phyloP scores from a whole-genome alignment of 257 asterid genomes.

The Rehmannia glutinosa region DNA sequence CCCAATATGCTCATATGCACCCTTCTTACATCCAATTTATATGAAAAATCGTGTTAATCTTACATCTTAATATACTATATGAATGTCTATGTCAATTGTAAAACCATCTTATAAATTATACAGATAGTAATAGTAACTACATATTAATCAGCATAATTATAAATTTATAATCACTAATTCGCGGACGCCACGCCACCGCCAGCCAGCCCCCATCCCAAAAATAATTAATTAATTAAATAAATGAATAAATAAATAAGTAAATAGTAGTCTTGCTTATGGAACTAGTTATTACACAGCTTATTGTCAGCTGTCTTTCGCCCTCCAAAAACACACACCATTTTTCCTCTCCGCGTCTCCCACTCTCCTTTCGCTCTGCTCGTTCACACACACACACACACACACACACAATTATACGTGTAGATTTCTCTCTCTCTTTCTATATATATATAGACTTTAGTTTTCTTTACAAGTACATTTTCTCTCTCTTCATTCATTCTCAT shows the following conservation, averaged over 20 bases:
- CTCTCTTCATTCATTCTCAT: slow-evolving; percentile 21
- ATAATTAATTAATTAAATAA: neutral
- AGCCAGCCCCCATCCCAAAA: neutral
- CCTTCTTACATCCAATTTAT: too few species aligned
- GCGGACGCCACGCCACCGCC: too few species aligned
- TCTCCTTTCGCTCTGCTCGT: neutral
- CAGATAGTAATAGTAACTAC: too few species aligned
- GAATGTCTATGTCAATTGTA: too few species aligned
- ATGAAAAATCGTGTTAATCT: too few species aligned
- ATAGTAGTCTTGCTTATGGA: neutral
- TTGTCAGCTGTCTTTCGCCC: slow-evolving; percentile 38
- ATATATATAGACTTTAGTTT: neutral
- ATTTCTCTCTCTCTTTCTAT: slow-evolving; percentile 5
- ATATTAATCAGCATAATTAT: too few species aligned
- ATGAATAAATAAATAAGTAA: neutral
- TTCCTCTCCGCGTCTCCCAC: slow-evolving; percentile 44
- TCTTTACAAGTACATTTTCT: neutral
- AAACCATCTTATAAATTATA: too few species aligned
- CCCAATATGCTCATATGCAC: too few species aligned
- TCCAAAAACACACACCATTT: neutral
- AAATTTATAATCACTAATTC: too few species aligned
- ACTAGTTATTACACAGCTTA: slow-evolving; percentile 53
- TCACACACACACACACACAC: slow-evolving; percentile 1
- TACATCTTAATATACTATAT: too few species aligned
- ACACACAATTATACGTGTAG: neutral